Conservation (phyloP, 179 eudicot genomes). For the Silene vulgaris region DNA sequence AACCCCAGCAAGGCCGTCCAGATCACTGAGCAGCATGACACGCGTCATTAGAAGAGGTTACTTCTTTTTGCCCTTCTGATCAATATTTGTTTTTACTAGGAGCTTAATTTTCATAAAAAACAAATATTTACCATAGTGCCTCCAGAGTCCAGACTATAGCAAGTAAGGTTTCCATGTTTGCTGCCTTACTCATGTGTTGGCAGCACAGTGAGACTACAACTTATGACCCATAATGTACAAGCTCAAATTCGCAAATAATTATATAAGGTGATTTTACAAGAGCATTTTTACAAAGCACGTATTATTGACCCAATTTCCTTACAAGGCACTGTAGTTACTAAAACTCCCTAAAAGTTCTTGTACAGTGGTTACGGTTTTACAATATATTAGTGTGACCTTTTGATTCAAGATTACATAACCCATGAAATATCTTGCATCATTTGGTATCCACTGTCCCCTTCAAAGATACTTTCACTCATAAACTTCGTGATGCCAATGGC, state of each 20-base stretch:
- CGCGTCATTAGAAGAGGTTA: slow-evolving; percentile 39
- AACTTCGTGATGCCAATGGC: slow-evolving; percentile 23
- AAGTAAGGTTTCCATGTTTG: not conserved
- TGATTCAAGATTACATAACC: not conserved
- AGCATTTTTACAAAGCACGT: not conserved
- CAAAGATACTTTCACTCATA: slow-evolving; percentile 41
- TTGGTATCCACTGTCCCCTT: not conserved
- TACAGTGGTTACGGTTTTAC: not conserved
- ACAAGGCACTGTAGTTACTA: not conserved
- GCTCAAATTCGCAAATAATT: not conserved
- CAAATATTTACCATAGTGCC: not conserved
- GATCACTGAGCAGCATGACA: slow-evolving; percentile 29
- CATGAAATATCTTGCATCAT: not conserved
- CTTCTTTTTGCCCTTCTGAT: slow-evolving; percentile 1
- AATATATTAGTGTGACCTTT: not conserved
- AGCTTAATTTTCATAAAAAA: not conserved
- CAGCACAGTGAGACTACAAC: not conserved
- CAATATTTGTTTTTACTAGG: not conserved
- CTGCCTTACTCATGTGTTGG: not conserved
- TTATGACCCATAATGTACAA: not conserved
- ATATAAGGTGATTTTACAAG: too few relatives aligned
- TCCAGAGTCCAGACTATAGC: not conserved
- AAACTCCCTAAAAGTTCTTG: not conserved
- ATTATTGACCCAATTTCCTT: not conserved
- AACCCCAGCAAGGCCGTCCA: slow-evolving; percentile 33